A percentile compares a stretch with the other conserved stretches of the same genome.
These are phyloP conservation scores for Mortierella sp. DNA, from an alignment of 371 early-diverging fungal genomes.

Conservation along the genomic window DNA sequence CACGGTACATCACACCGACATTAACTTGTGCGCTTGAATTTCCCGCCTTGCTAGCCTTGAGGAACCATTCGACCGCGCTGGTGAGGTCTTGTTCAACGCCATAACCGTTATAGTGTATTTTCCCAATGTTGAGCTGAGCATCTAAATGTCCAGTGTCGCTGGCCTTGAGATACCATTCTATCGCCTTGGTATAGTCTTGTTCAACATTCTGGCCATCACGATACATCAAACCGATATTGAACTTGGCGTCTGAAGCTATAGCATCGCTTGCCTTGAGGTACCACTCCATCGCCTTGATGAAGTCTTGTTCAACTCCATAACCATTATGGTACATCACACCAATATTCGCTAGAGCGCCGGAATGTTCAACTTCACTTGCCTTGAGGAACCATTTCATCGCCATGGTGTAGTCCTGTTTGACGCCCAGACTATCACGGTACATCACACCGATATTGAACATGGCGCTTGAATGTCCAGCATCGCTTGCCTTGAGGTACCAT, in stretches of 20 bases:
- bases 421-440: slow-evolving; percentile 68
- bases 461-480: slow-evolving; percentile 46
- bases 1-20: slow-evolving; percentile 40
- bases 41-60: slow-evolving; percentile 48
- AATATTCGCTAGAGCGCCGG: no score
- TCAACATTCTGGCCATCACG: slow-evolving; percentile 68
- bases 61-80: slow-evolving; percentile 69
- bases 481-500: slow-evolving; percentile 7
- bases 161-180: slow-evolving; percentile 50
- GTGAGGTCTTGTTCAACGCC: slow-evolving; percentile 10
- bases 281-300: slow-evolving; percentile 60
- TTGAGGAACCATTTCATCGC: no score
- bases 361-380: neutral
- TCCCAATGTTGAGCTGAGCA: slow-evolving; percentile 10
- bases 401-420: slow-evolving; percentile 24
- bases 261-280: no score
- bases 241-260: slow-evolving; percentile 59
- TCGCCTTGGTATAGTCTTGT: no score
- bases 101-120: slow-evolving; percentile 7
- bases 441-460: slow-evolving; percentile 62
- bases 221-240: slow-evolving; percentile 63
- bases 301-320: slow-evolving; percentile 62
- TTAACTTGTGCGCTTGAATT: neutral
- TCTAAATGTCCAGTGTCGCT: neutral
- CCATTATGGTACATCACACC: slow-evolving; percentile 57